A percentile compares a stretch with the other conserved stretches of the same genome.
These are phyloP conservation scores for Suhomyces ambrosiae DNA, from an alignment of 1,139 yeast species.

Conservation along the genomic window DNA sequence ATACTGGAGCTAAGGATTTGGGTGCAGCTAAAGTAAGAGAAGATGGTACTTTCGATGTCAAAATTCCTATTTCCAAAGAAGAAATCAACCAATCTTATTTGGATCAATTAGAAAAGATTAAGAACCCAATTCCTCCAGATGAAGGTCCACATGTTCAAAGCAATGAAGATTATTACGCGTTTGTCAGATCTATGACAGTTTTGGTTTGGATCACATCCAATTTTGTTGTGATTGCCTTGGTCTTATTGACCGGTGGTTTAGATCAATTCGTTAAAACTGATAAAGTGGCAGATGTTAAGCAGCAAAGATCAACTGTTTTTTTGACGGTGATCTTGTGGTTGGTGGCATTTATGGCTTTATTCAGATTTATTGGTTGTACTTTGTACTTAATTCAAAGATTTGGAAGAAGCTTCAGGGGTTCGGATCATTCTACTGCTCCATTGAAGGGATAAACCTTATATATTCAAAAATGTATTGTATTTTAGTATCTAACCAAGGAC, in stretches of 20 bases:
- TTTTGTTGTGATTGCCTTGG: constrained; percentile 69
- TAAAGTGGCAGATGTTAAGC: constrained; percentile 16
- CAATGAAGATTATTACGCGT: constrained; percentile 74
- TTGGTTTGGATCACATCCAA: constrained; percentile 79
- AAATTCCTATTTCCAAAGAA: constrained; percentile 63
- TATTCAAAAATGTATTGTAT: too few relatives aligned
- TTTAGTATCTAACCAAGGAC: too few relatives aligned
- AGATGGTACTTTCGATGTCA: constrained; percentile 67
- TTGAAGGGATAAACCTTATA: constrained; percentile 2
- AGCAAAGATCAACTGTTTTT: constrained; percentile 46
- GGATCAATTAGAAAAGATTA: constrained; percentile 64
- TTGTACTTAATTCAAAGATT: constrained; percentile 53
- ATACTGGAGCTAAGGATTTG: constrained; percentile 46
- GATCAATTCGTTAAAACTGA: constrained; percentile 32
- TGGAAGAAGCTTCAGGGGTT: constrained; percentile 17
- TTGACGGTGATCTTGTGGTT: constrained; percentile 78
- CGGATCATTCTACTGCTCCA: constrained; percentile 10
- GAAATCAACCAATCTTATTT: constrained; percentile 64
- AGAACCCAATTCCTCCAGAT: constrained; percentile 36
- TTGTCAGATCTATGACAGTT: constrained; percentile 78
- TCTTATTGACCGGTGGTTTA: constrained; percentile 69
- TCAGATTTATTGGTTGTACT: constrained; percentile 70
- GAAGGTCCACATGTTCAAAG: constrained; percentile 40
- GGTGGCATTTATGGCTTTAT: constrained; percentile 77
- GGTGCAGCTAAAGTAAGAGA: constrained; percentile 65